phyloP scores from a whole-genome alignment of 345 rosid genomes.

The Ceriops decandra region DNA sequence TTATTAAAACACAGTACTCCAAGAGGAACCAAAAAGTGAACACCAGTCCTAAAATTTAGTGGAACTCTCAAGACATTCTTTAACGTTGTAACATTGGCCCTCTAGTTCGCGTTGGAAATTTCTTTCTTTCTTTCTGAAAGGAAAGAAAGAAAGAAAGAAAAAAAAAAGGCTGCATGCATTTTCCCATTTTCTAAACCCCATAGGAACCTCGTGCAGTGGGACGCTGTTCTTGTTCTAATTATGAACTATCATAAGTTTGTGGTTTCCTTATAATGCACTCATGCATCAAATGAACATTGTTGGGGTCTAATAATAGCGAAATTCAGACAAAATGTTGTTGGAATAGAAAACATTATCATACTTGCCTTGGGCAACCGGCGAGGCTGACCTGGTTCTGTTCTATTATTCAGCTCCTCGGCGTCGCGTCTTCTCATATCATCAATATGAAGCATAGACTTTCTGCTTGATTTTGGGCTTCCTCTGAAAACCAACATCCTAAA shows the following conservation, averaged over 20 bases:
- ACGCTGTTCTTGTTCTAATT: neutral
- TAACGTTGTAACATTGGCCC: no score
- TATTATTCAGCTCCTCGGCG: constrained; percentile 14
- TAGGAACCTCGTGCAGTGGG: no score
- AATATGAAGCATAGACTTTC: constrained; percentile 24
- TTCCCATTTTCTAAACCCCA: no score
- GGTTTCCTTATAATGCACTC: neutral
- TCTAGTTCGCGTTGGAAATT: no score
- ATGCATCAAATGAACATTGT: neutral
- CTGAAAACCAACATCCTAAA: constrained; percentile 49
- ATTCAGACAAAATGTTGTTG: neutral
- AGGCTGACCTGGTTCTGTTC: constrained; percentile 4
- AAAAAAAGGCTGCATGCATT: no score
- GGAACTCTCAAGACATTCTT: no score
- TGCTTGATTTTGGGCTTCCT: constrained; percentile 45
- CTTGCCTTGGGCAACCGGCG: constrained; percentile 37
- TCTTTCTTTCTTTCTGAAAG: no score
- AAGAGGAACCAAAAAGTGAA: no score
- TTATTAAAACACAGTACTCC: no score
- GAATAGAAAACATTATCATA: neutral
- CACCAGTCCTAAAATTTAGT: no score
- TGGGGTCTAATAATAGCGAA: neutral
- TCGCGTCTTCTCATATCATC: constrained; percentile 41
- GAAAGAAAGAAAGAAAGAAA: no score
- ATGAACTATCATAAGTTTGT: neutral